These are phyloP conservation scores for Colletotrichum gloeosporioides DNA, from an alignment of 2,329 filamentous ascomycete genomes.

Conservation along the genomic window DNA sequence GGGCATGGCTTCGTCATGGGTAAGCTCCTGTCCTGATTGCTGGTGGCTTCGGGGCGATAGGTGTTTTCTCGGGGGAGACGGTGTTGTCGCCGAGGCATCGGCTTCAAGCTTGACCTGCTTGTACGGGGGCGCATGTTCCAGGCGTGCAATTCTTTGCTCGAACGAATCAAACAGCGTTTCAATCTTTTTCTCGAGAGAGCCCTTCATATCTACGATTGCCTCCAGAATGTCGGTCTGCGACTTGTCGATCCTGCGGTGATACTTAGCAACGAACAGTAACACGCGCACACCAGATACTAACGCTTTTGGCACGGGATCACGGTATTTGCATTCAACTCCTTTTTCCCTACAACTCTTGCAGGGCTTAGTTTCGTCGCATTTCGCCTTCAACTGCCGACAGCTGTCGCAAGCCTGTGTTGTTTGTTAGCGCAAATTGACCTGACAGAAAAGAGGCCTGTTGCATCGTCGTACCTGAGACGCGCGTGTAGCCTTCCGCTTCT, in stretches of 20 bases:
- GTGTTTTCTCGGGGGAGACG: neutral
- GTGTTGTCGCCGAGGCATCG: neutral
- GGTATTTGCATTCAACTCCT: slow-evolving; percentile 82
- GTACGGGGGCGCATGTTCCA: neutral
- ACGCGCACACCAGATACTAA: slow-evolving; percentile 53
- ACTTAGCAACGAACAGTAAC: slow-evolving; percentile 29
- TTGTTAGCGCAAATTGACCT: slow-evolving; percentile 8
- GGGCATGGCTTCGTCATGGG: slow-evolving; percentile 24
- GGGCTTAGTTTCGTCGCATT: slow-evolving; percentile 86
- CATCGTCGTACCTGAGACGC: slow-evolving; percentile 61
- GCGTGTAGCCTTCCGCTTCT: slow-evolving; percentile 68
- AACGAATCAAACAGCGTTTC: neutral
- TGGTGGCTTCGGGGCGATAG: neutral
- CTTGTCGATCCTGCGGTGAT: slow-evolving; percentile 59
- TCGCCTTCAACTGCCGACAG: slow-evolving; percentile 86
- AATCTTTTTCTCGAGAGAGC: slow-evolving; percentile 17
- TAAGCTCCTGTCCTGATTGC: neutral
- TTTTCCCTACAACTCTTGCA: slow-evolving; percentile 91
- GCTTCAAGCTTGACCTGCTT: slow-evolving; percentile 19
- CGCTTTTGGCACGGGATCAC: slow-evolving; percentile 91
- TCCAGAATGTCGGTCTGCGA: slow-evolving; percentile 66
- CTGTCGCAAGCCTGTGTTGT: slow-evolving; percentile 82
- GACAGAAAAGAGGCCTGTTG: neutral
- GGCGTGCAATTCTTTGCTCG: neutral
- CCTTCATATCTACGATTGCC: slow-evolving; percentile 42